phyloP scores from a whole-genome alignment of 805 yeast species.

The Candida dendrica region DNA sequence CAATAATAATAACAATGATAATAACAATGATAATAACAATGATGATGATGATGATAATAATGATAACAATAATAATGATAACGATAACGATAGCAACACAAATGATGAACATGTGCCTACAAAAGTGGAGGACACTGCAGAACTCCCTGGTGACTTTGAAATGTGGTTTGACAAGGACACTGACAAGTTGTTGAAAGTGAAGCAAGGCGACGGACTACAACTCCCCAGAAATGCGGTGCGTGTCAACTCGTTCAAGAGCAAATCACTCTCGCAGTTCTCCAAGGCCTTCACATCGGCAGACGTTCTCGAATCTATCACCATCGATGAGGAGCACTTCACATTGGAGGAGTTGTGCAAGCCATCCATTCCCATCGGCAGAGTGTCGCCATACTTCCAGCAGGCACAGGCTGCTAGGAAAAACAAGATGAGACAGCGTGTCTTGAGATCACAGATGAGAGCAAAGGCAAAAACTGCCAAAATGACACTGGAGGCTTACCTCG shows the following conservation, averaged over 20 bases:
- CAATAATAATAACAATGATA: no score
- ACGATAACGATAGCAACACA: background rate
- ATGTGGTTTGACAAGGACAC: background rate
- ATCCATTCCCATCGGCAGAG: slow-evolving; percentile 55
- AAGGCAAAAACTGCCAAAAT: slow-evolving; percentile 29
- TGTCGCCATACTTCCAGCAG: slow-evolving; percentile 47
- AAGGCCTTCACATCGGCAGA: slow-evolving; percentile 30
- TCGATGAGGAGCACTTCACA: slow-evolving; percentile 49
- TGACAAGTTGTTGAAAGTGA: slow-evolving; percentile 1
- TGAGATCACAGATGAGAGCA: slow-evolving; percentile 30
- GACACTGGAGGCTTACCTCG: slow-evolving; percentile 8
- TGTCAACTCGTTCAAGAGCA: slow-evolving; percentile 24
- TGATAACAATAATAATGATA: no score
- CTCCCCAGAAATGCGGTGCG: slow-evolving; percentile 1
- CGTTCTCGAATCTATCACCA: slow-evolving; percentile 31
- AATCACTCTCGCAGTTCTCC: slow-evolving; percentile 27
- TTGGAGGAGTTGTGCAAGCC: slow-evolving; percentile 71
- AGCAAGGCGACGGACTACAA: background rate
- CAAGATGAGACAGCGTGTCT: slow-evolving; percentile 24
- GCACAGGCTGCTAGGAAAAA: slow-evolving; percentile 46
- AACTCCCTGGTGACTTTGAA: background rate
- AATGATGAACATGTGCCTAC: background rate
- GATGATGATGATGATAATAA: background rate
- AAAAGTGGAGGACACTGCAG: background rate
- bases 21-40: no score